A percentile compares a stretch with the other conserved stretches of the same genome.
Conservation (phyloP, 2,329 filamentous ascomycete genomes). For the Clarireedia sp. region DNA sequence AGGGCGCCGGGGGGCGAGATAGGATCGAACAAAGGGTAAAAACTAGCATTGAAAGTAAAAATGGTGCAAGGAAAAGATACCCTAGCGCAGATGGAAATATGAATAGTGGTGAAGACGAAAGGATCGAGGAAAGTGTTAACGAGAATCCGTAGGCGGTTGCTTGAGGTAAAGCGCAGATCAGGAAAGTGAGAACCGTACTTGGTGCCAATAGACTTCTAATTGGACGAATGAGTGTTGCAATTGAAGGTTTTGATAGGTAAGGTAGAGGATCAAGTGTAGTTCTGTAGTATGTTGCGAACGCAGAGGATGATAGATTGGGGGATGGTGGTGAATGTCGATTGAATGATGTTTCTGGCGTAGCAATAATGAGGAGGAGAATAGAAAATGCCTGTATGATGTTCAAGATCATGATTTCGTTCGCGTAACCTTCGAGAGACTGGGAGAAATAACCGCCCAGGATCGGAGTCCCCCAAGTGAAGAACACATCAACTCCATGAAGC, state of each 20-base stretch:
- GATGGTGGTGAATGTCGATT: conserved; percentile 31
- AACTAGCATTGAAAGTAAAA: conserved; percentile 14
- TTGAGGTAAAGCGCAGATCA: conserved; percentile 38
- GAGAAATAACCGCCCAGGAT: conserved; percentile 45
- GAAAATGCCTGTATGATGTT: conserved; percentile 40
- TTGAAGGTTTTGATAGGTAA: conserved; percentile 6
- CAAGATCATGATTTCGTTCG: conserved; percentile 44
- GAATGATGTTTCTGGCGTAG: conserved; percentile 45
- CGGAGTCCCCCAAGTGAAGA: conserved; percentile 46
- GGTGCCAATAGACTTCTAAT: conserved; percentile 39
- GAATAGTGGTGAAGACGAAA: conserved; percentile 37
- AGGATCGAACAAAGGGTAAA: conserved; percentile 11
- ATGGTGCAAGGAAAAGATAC: conserved; percentile 32
- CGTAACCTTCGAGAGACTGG: conserved; percentile 34
- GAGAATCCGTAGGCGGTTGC: conserved; percentile 41
- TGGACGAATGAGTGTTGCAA: conserved; percentile 27
- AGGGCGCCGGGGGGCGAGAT: conserved; percentile 8
- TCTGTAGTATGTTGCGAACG: conserved; percentile 5
- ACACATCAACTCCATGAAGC: not conserved
- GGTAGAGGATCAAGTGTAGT: conserved; percentile 10
- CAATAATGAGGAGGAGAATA: conserved; percentile 40
- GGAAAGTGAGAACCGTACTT: conserved; percentile 39
- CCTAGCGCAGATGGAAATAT: conserved; percentile 36
- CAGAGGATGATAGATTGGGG: not conserved
- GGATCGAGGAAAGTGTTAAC: conserved; percentile 39